phyloP scores from a whole-genome alignment of 495 filamentous ascomycete species.

The Daldinia caldariorum region DNA sequence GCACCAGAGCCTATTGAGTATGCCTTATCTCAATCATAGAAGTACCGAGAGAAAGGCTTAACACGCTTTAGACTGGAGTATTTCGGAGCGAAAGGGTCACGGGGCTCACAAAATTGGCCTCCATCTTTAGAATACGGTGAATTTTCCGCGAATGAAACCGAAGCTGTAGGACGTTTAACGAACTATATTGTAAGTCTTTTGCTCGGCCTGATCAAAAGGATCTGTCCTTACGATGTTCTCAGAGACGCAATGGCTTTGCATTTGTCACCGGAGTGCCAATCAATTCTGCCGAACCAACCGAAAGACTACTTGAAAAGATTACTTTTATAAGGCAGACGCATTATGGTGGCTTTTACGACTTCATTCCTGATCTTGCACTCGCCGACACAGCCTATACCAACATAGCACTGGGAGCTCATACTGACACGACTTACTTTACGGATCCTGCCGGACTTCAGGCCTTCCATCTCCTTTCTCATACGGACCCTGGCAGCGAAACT shows the following conservation, averaged over 20 bases:
- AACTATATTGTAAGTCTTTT: conserved; percentile 49
- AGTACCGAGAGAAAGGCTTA: neutral
- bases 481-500: conserved; percentile 33
- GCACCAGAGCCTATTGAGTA: conserved; percentile 42
- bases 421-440: conserved; percentile 93
- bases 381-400: conserved; percentile 96
- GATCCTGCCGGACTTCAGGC: conserved; percentile 89
- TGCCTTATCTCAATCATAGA: conserved; percentile 4
- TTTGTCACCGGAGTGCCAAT: conserved; percentile 74
- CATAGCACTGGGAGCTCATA: conserved; percentile 78
- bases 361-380: conserved; percentile 84
- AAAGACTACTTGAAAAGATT: conserved; percentile 78
- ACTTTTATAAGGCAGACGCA: conserved; percentile 86
- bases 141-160: conserved; percentile 65
- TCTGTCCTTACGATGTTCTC: conserved; percentile 31
- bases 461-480: conserved; percentile 88
- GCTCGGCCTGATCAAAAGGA: conserved; percentile 8
- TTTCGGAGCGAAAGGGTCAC: conserved; percentile 37
- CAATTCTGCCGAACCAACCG: conserved; percentile 70
- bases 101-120: conserved; percentile 23
- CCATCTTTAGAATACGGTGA: conserved; percentile 48
- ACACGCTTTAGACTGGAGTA: conserved; percentile 27
- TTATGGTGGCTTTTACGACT: conserved; percentile 96
- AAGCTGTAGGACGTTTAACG: conserved; percentile 64
- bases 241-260: conserved; percentile 70